Conservation (phyloP, 1,139 yeast species). For the Geotrichum australiense region DNA sequence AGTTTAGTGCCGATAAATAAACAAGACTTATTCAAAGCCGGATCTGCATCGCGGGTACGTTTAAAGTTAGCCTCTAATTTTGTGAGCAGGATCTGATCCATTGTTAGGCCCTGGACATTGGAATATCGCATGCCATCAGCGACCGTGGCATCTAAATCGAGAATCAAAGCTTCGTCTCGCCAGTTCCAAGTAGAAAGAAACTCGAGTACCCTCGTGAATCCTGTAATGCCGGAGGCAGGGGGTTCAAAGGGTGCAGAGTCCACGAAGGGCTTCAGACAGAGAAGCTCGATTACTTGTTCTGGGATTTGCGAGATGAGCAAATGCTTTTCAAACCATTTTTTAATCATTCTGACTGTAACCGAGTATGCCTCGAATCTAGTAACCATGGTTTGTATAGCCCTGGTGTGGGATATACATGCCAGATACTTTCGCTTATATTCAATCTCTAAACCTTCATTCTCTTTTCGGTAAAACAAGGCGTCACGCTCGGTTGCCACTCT, state of each 20-base stretch:
- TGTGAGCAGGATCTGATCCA: conserved; percentile 58
- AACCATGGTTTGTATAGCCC: conserved; percentile 64
- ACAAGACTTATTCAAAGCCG: conserved; percentile 71
- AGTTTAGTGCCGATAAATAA: conserved; percentile 74
- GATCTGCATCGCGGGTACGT: conserved; percentile 66
- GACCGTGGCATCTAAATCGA: conserved; percentile 56
- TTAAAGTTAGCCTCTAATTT: conserved; percentile 57
- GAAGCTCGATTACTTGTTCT: conserved; percentile 74
- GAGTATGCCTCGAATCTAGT: conserved; percentile 71
- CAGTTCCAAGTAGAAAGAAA: conserved; percentile 87
- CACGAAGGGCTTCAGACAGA: conserved; percentile 78
- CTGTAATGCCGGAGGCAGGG: conserved; percentile 74
- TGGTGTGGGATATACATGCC: conserved; percentile 73
- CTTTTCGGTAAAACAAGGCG: conserved; percentile 55
- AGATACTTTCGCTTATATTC: conserved; percentile 48
- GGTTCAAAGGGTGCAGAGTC: conserved; percentile 76
- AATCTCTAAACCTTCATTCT: conserved; percentile 40
- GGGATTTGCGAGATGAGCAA: conserved; percentile 59
- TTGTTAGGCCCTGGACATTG: conserved; percentile 45
- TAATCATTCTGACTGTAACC: conserved; percentile 74
- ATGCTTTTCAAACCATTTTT: conserved; percentile 72
- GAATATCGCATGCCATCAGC: conserved; percentile 29
- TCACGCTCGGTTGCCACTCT: conserved; percentile 77
- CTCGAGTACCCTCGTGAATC: conserved; percentile 66
- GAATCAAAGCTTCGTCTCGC: conserved; percentile 76